Conservation (phyloP, 2,329 filamentous ascomycete species). For the Cordyceps javanica region DNA sequence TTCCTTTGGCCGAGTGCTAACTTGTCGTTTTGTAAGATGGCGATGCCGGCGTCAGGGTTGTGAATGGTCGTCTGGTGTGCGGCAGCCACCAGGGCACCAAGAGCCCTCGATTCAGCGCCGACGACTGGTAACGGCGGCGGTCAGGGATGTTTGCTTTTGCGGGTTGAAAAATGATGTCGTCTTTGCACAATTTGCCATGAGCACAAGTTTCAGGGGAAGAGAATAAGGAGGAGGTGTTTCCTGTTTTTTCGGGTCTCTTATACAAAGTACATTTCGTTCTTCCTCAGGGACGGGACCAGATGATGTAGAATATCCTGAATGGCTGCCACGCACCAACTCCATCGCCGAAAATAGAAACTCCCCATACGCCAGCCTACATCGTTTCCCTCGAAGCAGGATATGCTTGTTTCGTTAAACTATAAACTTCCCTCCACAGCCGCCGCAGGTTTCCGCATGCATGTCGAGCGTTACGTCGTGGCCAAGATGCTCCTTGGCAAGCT, state of each 20-base stretch:
- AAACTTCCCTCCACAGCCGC: conserved; percentile 38
- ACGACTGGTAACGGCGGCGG: neutral
- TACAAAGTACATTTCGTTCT: too few relatives aligned
- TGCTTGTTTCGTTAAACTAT: conserved; percentile 22
- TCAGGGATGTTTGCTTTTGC: neutral
- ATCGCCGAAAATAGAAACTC: too few relatives aligned
- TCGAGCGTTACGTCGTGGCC: conserved; percentile 24
- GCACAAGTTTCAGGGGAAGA: too few relatives aligned
- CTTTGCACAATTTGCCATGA: too few relatives aligned
- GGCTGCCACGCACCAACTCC: too few relatives aligned
- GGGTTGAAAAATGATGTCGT: neutral
- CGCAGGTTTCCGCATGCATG: conserved; percentile 30
- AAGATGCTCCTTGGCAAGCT: conserved; percentile 26
- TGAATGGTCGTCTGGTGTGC: conserved; percentile 18
- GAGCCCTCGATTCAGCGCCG: conserved; percentile 2
- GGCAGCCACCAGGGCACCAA: conserved; percentile 17
- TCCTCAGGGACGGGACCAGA: too few relatives aligned
- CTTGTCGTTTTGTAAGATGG: neutral
- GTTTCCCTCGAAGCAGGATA: too few relatives aligned
- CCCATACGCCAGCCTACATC: neutral
- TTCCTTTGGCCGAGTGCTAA: too few relatives aligned
- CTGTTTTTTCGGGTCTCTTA: too few relatives aligned
- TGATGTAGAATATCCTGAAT: too few relatives aligned
- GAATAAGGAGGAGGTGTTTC: too few relatives aligned
- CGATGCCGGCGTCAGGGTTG: neutral